Base-by-base conservation (phyloP, 2,329 filamentous ascomycete genomes). In the Diaporthe velutina region DNA sequence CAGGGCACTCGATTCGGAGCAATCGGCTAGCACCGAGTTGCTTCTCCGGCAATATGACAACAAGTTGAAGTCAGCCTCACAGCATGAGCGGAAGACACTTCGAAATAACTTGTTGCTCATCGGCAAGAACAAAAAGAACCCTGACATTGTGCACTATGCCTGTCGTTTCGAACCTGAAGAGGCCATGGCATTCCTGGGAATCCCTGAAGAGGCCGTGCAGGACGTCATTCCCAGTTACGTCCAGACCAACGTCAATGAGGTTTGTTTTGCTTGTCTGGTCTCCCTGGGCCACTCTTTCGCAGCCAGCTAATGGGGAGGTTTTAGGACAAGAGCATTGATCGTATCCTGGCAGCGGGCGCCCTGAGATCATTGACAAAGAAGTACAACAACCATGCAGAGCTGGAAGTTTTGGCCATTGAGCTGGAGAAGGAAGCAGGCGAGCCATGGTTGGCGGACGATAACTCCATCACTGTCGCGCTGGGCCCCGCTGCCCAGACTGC, bases 101-200 rank as follows among this genome's bases (percentile, higher is more conserved):
- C 80, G 81, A 7, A 77, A 79, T 12, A 78, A 80, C 50, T 76
- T 83, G 35, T 77, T 79, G 9, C 70, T 77, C 35, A 82, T 83
- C 50, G 81, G 77, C 17, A 77, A 77, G 22, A 75, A 80, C 38
- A 78, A 77, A 4, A 54, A 78, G 42, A 80, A 77, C 60, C 54
- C 73, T 13, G 72, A 73, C 5, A 77, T 81, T 19, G 52, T 73
- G 52, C 28, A 75, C 17, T 74, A 72, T 50, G 77, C 76, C 8
- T 77, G 74, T 10, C 45, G 38, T 2, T 79, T 80, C 74, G 76
- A 78, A 1, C 45, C 77, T 15, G 33, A 75, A 3, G 78, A 81
- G 50, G 79, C 80, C 2, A 79, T 77, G 54, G 61, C 74, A 5
- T 76, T 78, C 52, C 42, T 81, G 17, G 58, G 71, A 1, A 74